These are phyloP conservation scores for Tuber borchii DNA, from an alignment of 495 filamentous ascomycete species.

Conservation along the genomic window DNA sequence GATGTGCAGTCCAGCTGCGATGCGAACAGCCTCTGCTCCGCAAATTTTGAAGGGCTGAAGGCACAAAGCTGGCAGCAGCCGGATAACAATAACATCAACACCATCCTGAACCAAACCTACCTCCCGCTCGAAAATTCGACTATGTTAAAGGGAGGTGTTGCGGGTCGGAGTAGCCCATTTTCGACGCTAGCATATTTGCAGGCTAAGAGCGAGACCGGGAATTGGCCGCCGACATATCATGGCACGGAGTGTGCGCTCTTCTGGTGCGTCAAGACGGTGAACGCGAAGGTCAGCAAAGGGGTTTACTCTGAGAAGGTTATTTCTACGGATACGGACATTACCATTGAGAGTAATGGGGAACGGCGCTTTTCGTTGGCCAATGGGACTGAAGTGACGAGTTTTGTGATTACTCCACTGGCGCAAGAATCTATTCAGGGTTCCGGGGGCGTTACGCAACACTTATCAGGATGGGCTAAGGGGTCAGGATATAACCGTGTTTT, in stretches of 20 bases:
- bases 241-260: constrained; percentile 27
- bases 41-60: constrained; percentile 15
- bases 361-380: not conserved
- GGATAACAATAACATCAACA: constrained; percentile 19
- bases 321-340: not conserved
- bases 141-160: not conserved
- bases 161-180: constrained; percentile 9
- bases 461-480: constrained; percentile 19
- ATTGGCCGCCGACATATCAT: constrained; percentile 25
- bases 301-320: constrained; percentile 22
- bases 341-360: not conserved
- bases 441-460: constrained; percentile 8
- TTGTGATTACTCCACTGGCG: constrained; percentile 10
- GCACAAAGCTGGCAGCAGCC: constrained; percentile 13
- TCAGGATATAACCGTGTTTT: constrained; percentile 10
- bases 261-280: constrained; percentile 30
- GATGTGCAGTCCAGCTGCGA: constrained; percentile 22
- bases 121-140: not conserved
- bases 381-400: constrained; percentile 11
- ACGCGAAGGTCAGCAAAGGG: constrained; percentile 17
- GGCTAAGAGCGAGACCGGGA: constrained; percentile 10
- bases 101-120: constrained; percentile 30
- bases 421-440: constrained; percentile 13
- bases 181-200: constrained; percentile 22
- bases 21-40: constrained; percentile 10